Base-by-base conservation (phyloP, 2,329 filamentous ascomycete species). In the Thielaviopsis euricoi region DNA sequence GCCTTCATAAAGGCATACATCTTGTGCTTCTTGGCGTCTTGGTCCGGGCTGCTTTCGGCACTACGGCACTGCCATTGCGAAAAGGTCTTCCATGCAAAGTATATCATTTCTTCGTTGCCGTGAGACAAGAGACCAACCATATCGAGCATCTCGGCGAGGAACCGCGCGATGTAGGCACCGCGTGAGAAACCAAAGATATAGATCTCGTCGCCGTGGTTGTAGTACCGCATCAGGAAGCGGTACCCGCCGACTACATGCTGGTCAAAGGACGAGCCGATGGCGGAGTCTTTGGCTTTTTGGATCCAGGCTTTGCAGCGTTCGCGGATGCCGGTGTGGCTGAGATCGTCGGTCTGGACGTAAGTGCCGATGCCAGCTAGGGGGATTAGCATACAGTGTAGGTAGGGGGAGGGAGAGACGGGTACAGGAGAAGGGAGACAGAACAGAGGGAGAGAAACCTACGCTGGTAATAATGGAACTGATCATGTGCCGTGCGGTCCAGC, bases 241-340 rank as follows among this genome's bases (percentile, higher is more conserved):
- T 93, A 93, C 1, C 86, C 87, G 7, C 83, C 87, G 64, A 93
- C 86, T 12, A 93, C 87, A 70, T 93, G 87, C 58, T 88, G 78
- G 63, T 86, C 86, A 62, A 94, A 91, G 0, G 84, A 88, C 0
- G 85, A 85, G 1, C 88, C 88, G 61, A 94, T 70, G 10, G 87
- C 87, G 2, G 85, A 87, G 67, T 93, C 87, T 63, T 88, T 88
- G 60, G 85, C 82, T 64, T 87, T 87, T 50, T 76, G 70, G 65
- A 83, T 85, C 80, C 82, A 86, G 9, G 81, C 83, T 61, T 76
- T 77, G 58, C 86, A 64, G 15, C 80, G 76, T 6, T 80, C 77
- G 22, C 75, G 67, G 0, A 74, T 64, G 12, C 79, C 75, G 0
- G 78, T 84, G 62, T 80, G 78, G 1, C 77, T 78, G 50, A 85